Evolutionary conservation across 164 flowering plant species (phyloP).

Genomic region (Magnolia sinica): DNA sequence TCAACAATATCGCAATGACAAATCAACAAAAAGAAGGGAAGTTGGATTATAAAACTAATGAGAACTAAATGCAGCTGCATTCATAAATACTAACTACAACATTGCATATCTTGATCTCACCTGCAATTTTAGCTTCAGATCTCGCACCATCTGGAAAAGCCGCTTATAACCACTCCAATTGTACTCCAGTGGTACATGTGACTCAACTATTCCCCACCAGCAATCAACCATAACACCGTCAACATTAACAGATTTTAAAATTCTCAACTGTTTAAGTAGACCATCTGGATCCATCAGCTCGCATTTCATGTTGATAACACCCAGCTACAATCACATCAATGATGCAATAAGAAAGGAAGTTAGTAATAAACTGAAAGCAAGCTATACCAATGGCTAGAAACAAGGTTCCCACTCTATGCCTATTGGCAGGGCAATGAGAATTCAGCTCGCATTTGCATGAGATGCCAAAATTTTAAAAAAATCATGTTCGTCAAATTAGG

Average conservation of each 20-base stretch:
- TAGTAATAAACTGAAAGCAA: not conserved
- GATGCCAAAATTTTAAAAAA: not conserved
- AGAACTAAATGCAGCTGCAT: not conserved
- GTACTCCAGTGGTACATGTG: conserved; percentile 69
- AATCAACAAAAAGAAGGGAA: not conserved
- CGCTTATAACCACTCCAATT: conserved; percentile 79
- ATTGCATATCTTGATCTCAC: conserved; percentile 29
- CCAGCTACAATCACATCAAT: conserved; percentile 48
- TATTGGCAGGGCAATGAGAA: not conserved
- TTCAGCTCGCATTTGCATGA: not conserved
- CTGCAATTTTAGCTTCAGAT: conserved; percentile 80
- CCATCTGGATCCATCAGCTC: conserved; percentile 88
- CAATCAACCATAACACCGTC: conserved; percentile 94
- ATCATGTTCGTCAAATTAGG: not conserved
- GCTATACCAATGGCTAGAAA: not conserved
- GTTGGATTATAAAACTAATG: not conserved
- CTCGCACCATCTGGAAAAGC: conserved; percentile 76
- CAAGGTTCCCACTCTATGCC: not conserved
- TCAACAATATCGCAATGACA: no score
- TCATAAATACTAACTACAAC: not conserved
- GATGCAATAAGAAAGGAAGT: conserved; percentile 1
- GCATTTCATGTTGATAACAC: conserved; percentile 76
- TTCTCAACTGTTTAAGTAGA: conserved; percentile 65
- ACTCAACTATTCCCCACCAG: conserved; percentile 99
- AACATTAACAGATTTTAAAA: conserved; percentile 67